Percentiles rank a stretch among this genome's conserved stretches.
Evolutionary conservation across 2,329 filamentous ascomycete species (phyloP).

Genomic region (Aureobasidium sp.): DNA sequence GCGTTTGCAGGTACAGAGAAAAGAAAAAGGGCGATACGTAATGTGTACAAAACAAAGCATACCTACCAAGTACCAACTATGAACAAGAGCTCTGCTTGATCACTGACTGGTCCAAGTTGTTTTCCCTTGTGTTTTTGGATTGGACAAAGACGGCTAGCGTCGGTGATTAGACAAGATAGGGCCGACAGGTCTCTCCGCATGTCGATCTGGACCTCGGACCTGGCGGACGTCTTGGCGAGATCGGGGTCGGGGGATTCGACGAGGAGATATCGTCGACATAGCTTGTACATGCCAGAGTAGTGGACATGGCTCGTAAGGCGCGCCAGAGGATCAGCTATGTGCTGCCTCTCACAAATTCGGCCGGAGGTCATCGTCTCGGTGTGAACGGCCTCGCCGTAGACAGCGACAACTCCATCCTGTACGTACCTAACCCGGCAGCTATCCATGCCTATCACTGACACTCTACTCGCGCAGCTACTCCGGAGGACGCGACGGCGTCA

Average conservation of each 20-base stretch:
- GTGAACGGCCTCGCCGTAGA: constrained; percentile 94
- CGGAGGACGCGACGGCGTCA: constrained; percentile 86
- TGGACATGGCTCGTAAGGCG: constrained; percentile 44
- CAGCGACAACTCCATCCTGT: constrained; percentile 76
- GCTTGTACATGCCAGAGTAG: constrained; percentile 4
- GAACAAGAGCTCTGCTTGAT: not conserved
- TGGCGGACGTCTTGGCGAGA: not conserved
- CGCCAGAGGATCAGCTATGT: constrained; percentile 52
- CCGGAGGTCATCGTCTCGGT: constrained; percentile 82
- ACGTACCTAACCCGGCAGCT: constrained; percentile 33
- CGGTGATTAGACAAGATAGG: not conserved
- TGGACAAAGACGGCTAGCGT: not conserved
- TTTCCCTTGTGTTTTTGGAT: not conserved
- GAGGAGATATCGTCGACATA: not conserved
- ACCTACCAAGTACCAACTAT: not conserved
- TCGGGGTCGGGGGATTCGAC: not conserved
- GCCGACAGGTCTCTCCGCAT: not conserved
- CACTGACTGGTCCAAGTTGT: not conserved
- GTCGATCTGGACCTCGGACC: constrained; percentile 4
- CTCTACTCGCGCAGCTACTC: constrained; percentile 64
- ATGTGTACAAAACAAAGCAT: not conserved
- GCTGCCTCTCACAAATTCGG: constrained; percentile 64
- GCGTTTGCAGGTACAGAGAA: not conserved
- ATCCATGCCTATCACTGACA: not conserved
- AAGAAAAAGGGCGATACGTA: not conserved